A percentile compares a stretch with the other conserved stretches of the same genome.
phyloP scores from a whole-genome alignment of 2,329 filamentous ascomycete species.

The Penicillium expansum region DNA sequence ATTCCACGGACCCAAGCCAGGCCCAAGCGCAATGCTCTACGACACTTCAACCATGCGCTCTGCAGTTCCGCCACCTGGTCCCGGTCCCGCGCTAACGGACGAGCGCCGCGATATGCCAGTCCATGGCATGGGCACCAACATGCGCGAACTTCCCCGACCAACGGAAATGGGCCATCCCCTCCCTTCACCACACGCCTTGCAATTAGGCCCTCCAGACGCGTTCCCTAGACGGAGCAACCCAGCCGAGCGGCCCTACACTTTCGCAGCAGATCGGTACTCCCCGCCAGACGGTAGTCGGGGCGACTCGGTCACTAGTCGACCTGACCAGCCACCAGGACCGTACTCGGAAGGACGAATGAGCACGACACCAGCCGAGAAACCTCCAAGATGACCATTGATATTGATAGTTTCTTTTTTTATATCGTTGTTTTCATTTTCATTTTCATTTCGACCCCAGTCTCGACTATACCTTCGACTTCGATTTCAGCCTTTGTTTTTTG shows the following conservation, averaged over 20 bases:
- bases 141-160: constrained; percentile 31
- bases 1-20: constrained; percentile 2
- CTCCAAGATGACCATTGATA: constrained; percentile 5
- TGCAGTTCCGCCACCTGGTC: constrained; percentile 13
- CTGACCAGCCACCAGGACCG: constrained; percentile 22
- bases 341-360: constrained; percentile 22
- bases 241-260: constrained; percentile 21
- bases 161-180: constrained; percentile 29
- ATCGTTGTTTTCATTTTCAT: constrained; percentile 1
- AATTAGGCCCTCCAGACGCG: constrained; percentile 29
- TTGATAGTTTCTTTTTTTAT: constrained; percentile 5
- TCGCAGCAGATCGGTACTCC: constrained; percentile 25
- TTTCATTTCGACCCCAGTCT: constrained; percentile 1
- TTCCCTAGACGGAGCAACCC: constrained; percentile 25
- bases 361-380: constrained; percentile 17
- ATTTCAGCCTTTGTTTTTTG: constrained; percentile 2
- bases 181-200: constrained; percentile 31
- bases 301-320: constrained; percentile 24
- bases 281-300: constrained; percentile 27
- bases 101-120: constrained; percentile 20
- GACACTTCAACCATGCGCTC: constrained; percentile 17
- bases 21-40: constrained; percentile 17
- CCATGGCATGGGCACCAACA: constrained; percentile 21
- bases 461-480: background rate
- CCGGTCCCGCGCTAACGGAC: background rate